Conservation (phyloP, 352 stramenopile genomes). For the Globisporangium paroecandrum region DNA sequence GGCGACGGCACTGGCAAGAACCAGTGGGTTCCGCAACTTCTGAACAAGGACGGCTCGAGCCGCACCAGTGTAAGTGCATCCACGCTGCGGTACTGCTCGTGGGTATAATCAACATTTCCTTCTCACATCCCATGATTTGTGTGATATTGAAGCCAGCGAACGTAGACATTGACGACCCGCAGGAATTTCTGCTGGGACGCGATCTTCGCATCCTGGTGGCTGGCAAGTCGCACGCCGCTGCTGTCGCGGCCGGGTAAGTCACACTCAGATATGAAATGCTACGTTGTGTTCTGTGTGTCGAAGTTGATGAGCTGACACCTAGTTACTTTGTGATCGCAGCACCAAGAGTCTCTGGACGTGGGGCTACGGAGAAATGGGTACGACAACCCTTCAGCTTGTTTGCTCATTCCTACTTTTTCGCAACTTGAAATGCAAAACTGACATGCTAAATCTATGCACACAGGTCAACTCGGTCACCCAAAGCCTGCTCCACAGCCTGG, state of each 20-base stretch:
- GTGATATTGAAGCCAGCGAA: slow-evolving; percentile 29
- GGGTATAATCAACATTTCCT: not conserved
- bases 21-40: slow-evolving; percentile 74
- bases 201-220: slow-evolving; percentile 57
- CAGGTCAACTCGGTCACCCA: slow-evolving; percentile 64
- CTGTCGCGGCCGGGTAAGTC: slow-evolving; percentile 46
- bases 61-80: slow-evolving; percentile 43
- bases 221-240: slow-evolving; percentile 57
- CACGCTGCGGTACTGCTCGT: not conserved
- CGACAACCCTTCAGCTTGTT: not conserved
- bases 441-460: not conserved
- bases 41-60: slow-evolving; percentile 66
- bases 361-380: slow-evolving; percentile 63
- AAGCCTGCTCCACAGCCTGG: slow-evolving; percentile 44
- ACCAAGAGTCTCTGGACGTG: slow-evolving; percentile 72
- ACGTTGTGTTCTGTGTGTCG: not conserved
- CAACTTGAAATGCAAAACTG: not conserved
- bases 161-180: slow-evolving; percentile 56
- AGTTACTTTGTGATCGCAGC: slow-evolving; percentile 21
- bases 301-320: slow-evolving; percentile 4
- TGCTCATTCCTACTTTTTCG: not conserved
- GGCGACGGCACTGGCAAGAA: slow-evolving; percentile 70
- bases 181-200: slow-evolving; percentile 69
- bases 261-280: not conserved
- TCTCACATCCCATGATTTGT: not conserved